phyloP scores from a whole-genome alignment of 108 stramenopile genomes.

The Epipyxis sp. region DNA sequence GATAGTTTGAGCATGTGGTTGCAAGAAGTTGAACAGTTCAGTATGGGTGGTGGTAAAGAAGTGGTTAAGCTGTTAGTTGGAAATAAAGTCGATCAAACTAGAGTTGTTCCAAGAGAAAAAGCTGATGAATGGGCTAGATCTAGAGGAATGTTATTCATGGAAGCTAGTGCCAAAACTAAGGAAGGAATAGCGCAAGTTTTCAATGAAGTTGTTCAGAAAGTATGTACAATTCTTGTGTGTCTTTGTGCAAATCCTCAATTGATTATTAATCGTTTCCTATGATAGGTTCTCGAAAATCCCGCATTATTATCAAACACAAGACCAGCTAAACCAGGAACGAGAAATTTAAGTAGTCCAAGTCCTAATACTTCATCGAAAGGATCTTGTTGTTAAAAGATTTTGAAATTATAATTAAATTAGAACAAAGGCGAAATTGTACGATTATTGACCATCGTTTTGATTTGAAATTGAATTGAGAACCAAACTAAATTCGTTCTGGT shows the following conservation, averaged over 20 bases:
- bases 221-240: background rate
- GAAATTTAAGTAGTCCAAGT: background rate
- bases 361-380: background rate
- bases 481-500: too few species aligned
- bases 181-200: conserved; percentile 84
- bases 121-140: conserved; percentile 89
- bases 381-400: conserved; percentile 19
- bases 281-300: conserved; percentile 83
- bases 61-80: conserved; percentile 94
- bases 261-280: background rate
- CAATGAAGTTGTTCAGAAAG: conserved; percentile 87
- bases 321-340: conserved; percentile 38
- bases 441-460: too few species aligned
- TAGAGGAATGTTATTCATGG: conserved; percentile 92
- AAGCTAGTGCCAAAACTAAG: conserved; percentile 88
- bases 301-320: conserved; percentile 80
- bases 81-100: conserved; percentile 77
- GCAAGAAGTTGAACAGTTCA: conserved; percentile 91
- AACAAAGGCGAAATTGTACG: too few species aligned
- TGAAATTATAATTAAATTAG: too few species aligned
- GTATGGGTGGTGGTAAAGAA: conserved; percentile 85
- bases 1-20: conserved; percentile 95
- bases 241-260: background rate
- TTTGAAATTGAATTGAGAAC: too few species aligned
- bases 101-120: conserved; percentile 71